phyloP scores from a whole-genome alignment of 2,329 filamentous ascomycete genomes.

The Colletotrichum filicis region DNA sequence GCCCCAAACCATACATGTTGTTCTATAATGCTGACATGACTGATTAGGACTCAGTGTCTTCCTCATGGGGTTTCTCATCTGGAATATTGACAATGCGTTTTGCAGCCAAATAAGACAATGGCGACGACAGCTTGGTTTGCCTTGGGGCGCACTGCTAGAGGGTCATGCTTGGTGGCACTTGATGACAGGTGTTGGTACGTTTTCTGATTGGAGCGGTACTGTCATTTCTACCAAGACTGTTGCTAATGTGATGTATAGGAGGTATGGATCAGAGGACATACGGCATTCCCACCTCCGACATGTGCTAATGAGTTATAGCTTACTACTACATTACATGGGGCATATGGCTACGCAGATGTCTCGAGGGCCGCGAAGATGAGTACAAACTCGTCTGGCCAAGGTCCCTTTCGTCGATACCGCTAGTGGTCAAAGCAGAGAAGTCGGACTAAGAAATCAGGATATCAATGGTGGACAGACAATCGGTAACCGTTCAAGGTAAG shows the following conservation, averaged over 20 bases:
- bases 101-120: slow-evolving; percentile 73
- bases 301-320: slow-evolving; percentile 51
- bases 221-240: slow-evolving; percentile 35
- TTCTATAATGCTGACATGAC: neutral
- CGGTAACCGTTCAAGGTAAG: neutral
- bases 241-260: slow-evolving; percentile 38
- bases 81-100: slow-evolving; percentile 83
- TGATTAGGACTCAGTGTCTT: slow-evolving; percentile 74
- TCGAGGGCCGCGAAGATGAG: slow-evolving; percentile 78
- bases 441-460: slow-evolving; percentile 26
- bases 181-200: slow-evolving; percentile 77
- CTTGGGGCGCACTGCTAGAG: slow-evolving; percentile 80
- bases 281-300: neutral
- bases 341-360: slow-evolving; percentile 81
- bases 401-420: slow-evolving; percentile 63
- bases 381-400: slow-evolving; percentile 78
- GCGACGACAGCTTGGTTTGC: slow-evolving; percentile 76
- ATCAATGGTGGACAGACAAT: neutral
- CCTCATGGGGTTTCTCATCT: slow-evolving; percentile 78
- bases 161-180: slow-evolving; percentile 75
- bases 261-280: slow-evolving; percentile 35
- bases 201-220: neutral
- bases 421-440: slow-evolving; percentile 52
- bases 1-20: neutral
- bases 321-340: slow-evolving; percentile 90